A percentile compares a stretch with the other conserved stretches of the same genome.
phyloP scores from a whole-genome alignment of 768 basidiomycete genomes.

The Gautieria morchelliformis region DNA sequence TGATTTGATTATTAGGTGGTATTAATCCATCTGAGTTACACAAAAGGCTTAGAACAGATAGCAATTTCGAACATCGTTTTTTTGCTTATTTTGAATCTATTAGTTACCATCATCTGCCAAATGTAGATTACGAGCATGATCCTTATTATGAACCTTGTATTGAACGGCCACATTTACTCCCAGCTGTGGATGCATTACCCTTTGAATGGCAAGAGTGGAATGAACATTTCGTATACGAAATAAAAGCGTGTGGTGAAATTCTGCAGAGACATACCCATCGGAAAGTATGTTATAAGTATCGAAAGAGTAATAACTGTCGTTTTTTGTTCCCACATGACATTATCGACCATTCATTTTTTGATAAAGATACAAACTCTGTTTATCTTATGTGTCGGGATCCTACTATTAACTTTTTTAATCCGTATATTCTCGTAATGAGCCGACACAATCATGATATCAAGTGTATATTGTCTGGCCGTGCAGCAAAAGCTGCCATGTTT shows the following conservation, averaged over 20 bases:
- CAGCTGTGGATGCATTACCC: background rate
- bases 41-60: conserved; percentile 1
- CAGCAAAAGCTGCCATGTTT: conserved; percentile 24
- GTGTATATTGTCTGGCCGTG: conserved; percentile 24
- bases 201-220: conserved; percentile 7
- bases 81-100: conserved; percentile 19
- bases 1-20: conserved; percentile 29
- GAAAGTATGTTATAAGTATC: conserved; percentile 24
- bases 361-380: conserved; percentile 23
- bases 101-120: conserved; percentile 19
- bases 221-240: conserved; percentile 10
- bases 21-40: conserved; percentile 24
- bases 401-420: conserved; percentile 25
- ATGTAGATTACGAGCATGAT: conserved; percentile 12
- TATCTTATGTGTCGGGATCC: conserved; percentile 20
- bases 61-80: conserved; percentile 13
- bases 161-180: conserved; percentile 16
- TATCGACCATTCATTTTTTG: conserved; percentile 19
- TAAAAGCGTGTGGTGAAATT: conserved; percentile 16
- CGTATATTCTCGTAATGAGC: conserved; percentile 23
- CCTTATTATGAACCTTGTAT: conserved; percentile 15
- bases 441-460: conserved; percentile 28
- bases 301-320: conserved; percentile 17
- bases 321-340: conserved; percentile 28
- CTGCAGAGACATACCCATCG: conserved; percentile 16